Conservation (phyloP, 1,284 basidiomycete genomes). For the Marasmius oreades region DNA sequence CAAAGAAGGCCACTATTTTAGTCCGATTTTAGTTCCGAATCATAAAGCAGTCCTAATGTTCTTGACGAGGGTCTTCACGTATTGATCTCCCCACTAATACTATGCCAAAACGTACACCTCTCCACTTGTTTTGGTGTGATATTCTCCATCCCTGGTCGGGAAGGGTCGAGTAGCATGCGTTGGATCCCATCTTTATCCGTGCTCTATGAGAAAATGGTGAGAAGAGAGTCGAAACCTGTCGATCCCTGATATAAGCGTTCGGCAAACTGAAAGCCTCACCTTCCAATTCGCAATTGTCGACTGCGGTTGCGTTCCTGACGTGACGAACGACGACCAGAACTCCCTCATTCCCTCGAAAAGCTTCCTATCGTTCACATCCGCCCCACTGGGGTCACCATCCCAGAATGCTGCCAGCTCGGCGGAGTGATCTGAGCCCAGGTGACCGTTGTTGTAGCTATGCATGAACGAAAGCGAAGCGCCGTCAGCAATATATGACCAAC, state of each 20-base stretch:
- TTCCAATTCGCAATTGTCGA: constrained; percentile 3
- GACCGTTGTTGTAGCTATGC: constrained; percentile 12
- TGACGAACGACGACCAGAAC: constrained; percentile 13
- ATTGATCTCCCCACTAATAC: constrained; percentile 11
- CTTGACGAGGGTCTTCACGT: too few relatives aligned
- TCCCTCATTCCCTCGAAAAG: constrained; percentile 11
- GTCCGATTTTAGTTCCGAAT: too few relatives aligned
- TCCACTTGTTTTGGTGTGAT: constrained; percentile 1
- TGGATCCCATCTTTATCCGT: neutral
- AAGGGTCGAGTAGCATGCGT: constrained; percentile 11
- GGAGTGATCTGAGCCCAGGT: constrained; percentile 11
- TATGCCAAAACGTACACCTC: constrained; percentile 15
- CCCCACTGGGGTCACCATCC: neutral
- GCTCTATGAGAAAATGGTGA: neutral
- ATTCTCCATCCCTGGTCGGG: constrained; percentile 11
- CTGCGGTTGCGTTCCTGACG: neutral
- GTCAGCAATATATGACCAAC: neutral
- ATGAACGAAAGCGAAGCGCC: neutral
- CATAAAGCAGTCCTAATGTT: too few relatives aligned
- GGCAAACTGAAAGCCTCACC: too few relatives aligned
- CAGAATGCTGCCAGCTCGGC: constrained; percentile 10
- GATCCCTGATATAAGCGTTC: too few relatives aligned
- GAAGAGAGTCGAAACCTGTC: too few relatives aligned
- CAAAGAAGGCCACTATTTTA: too few relatives aligned
- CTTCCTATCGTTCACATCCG: constrained; percentile 3